Evolutionary conservation across 495 filamentous ascomycete species (phyloP), one percentile per base, ranked within the genome.

Genomic region (Tirmania nivea): DNA sequence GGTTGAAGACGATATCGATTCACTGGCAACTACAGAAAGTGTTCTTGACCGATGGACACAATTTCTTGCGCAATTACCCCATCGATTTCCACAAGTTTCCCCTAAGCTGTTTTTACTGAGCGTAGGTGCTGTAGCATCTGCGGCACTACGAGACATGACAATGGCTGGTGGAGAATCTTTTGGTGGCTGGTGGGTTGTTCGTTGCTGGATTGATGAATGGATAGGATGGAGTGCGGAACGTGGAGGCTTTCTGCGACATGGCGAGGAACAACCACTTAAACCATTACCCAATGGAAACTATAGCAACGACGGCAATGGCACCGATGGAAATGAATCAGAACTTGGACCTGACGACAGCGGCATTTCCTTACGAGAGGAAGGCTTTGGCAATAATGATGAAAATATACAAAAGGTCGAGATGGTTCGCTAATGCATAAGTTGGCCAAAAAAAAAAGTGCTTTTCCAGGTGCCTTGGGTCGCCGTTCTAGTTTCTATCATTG

Each of bases 131-230:
- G 67, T 86, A 16, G 75, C 81, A 16, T 80, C 78, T 1, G 76
- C 80, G 10, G 77, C 80, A 8, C 70, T 89, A 64, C 73, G 84
- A 42, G 84, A 88, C 59, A 72, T 89, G 54, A 95, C 89, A 8
- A 78, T 95, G 20, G 75, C 75, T 21, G 79, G 83, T 55, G 86
- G 83, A 10, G 76, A 79, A 55, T 93, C 84, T 60, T 97, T 94
- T 62, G 86, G 85, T 12, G 80, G 84, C 1, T 97, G 90, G 90
- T 95, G 90, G 86, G 82, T 94, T 52, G 87, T 85, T n/a, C 94
- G 95, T 64, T 86, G 88, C 52, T 97, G 87, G 72, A 76, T 97
- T 52, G 89, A 95, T 64, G 90, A 95, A 68, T 92, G 93, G 87
- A 78, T 87, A 60, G 69, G 80, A 37, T 96, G 90, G 77, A 73